Percentiles rank a stretch among this genome's conserved stretches.
Conservation (phyloP, 2,329 filamentous ascomycete species). For the Colletotrichum higginsianum region DNA sequence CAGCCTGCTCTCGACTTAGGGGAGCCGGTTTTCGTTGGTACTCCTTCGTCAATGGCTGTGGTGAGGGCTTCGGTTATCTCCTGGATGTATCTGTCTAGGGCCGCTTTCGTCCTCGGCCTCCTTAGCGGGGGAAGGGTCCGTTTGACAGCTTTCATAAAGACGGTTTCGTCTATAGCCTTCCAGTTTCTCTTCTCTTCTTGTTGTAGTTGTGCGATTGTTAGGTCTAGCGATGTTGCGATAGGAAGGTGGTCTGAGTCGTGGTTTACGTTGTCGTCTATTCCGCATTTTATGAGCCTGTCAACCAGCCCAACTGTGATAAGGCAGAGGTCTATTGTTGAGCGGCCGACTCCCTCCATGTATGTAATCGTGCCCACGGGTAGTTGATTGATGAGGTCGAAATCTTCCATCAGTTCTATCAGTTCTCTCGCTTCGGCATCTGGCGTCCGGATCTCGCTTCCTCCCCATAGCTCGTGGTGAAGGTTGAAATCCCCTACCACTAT, state of each 20-base stretch:
- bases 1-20: conserved; percentile 1
- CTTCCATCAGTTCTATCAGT: conserved; percentile 1
- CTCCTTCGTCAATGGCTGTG: not conserved
- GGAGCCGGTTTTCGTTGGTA: not conserved
- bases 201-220: not conserved
- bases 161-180: conserved; percentile 13
- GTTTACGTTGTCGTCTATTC: not conserved
- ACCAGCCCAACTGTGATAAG: not conserved
- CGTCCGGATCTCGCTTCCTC: conserved; percentile 13
- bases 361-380: not conserved
- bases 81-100: conserved; percentile 10
- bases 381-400: not conserved
- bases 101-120: conserved; percentile 15
- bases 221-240: conserved; percentile 4
- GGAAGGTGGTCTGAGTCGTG: conserved; percentile 4
- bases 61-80: not conserved
- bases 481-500: conserved; percentile 12
- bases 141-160: not conserved
- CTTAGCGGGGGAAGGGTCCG: not conserved
- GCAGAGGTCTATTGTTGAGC: not conserved
- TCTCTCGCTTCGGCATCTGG: conserved; percentile 3
- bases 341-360: not conserved
- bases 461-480: conserved; percentile 11
- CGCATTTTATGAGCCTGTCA: not conserved
- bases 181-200: not conserved